Percentiles rank a stretch among this genome's conserved stretches.
Conservation (phyloP, 192 early-diverging fungal genomes). For the Backusella tuberculispora region DNA sequence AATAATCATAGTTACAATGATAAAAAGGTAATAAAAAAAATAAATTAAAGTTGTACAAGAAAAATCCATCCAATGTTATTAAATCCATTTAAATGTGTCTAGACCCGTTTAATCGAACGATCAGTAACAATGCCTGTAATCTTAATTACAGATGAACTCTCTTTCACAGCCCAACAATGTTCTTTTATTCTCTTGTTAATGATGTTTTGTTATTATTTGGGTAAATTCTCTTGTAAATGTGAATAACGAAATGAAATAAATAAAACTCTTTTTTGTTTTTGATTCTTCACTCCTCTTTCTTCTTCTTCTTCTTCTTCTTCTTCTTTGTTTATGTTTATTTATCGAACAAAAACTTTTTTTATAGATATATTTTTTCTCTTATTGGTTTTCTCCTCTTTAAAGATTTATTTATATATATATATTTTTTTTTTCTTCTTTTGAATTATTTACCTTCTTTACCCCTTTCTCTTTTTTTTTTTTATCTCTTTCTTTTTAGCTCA, state of each 20-base stretch:
- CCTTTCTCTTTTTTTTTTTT: background rate
- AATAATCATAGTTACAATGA: background rate
- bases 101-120: background rate
- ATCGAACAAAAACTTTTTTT: no score
- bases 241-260: background rate
- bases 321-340: no score
- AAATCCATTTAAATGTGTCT: background rate
- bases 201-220: constrained; percentile 39
- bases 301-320: background rate
- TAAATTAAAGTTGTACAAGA: background rate
- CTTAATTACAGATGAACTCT: constrained; percentile 38
- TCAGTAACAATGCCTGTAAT: constrained; percentile 14
- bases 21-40: background rate
- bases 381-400: constrained; percentile 11
- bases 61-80: constrained; percentile 7
- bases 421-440: background rate
- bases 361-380: no score
- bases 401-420: background rate
- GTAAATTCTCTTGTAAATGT: constrained; percentile 38
- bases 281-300: background rate
- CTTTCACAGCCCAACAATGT: constrained; percentile 36
- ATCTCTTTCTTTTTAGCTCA: background rate
- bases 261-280: background rate
- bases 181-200: constrained; percentile 35
- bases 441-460: background rate